A percentile compares a stretch with the other conserved stretches of the same genome.
Evolutionary conservation across 2,329 filamentous ascomycete genomes (phyloP).

Genomic region (Pseudogymnoascus sp.): DNA sequence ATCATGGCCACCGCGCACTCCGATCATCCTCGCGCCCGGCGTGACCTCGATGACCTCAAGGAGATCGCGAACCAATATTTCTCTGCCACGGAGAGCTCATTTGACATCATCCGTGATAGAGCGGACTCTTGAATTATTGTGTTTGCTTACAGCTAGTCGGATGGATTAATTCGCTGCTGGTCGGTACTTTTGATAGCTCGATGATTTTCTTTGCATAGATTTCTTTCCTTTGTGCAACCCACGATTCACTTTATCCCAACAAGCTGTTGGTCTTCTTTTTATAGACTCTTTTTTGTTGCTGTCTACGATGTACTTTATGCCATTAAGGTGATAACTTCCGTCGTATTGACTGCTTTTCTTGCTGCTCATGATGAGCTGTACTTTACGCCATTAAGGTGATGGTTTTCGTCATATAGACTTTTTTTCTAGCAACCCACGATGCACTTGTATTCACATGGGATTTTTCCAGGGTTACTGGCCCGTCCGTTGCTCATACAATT

Average conservation of each 20-base stretch:
- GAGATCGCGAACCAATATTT: not conserved
- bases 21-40: not conserved
- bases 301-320: too few species aligned
- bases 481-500: not conserved
- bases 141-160: not conserved
- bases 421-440: not conserved
- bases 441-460: not conserved
- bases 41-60: not conserved
- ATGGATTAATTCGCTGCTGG: not conserved
- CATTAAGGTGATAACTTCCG: not conserved
- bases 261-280: not conserved
- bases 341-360: not conserved
- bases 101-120: not conserved
- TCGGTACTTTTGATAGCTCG: not conserved
- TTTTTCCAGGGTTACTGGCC: not conserved
- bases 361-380: not conserved
- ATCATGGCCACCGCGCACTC: not conserved
- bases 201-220: not conserved
- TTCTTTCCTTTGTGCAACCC: not conserved
- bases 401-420: not conserved
- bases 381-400: not conserved
- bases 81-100: not conserved
- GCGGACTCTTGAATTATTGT: not conserved
- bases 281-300: not conserved
- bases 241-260: not conserved